Evolutionary conservation across 2,329 filamentous ascomycete species (phyloP), one percentile per base, ranked within the genome.

Genomic region (Pestalotiopsis sp.): DNA sequence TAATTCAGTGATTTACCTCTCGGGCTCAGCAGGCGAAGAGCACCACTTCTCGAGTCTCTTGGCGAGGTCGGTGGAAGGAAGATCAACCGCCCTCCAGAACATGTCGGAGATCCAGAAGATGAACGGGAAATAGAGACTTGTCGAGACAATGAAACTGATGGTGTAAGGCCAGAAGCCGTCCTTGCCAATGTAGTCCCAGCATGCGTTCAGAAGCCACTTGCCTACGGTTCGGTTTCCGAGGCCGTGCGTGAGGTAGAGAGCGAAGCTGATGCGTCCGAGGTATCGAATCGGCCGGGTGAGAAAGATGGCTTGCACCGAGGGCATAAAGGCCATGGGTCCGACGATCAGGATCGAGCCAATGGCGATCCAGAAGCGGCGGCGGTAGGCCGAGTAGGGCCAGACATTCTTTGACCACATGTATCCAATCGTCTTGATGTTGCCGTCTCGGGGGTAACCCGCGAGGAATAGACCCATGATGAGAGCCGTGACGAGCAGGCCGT

Each of bases 241-340:
- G 0, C 87, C 87, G 72, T 90, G 87, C n/a, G 86, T 82, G 6
- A 90, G 80, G 71, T 90, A 90, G 3, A 90, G 80, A 3, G 87
- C 84, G 70, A 86, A 90, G 68, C 85, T 88, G 70, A 89, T 85
- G 31, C 83, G 82, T 13, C 85, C 88, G 23, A 87, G 83, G 74
- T 90, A 90, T 71, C 87, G 86, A 13, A 85, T 83, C 13, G 69
- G 75, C n/a, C 77, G 74, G 31, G 74, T 75, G 25, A 76, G 69
- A 60, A 76, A 74, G 58, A 75, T 20, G 7, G 69, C 68, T 65
- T 76, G 76, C 7, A 75, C 64, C 9, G 68, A 71, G 1, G 76
- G 74, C 52, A 78, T 63, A 61, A 76, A 72, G 2, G 69, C 71
- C 71, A 75, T 71, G 11, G 73, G 71, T 66, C 79, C 67, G 63